Percentiles rank a stretch among this genome's conserved stretches.
Evolutionary conservation across 164 flowering plant species (phyloP).

Genomic region (Magnolia sinica): DNA sequence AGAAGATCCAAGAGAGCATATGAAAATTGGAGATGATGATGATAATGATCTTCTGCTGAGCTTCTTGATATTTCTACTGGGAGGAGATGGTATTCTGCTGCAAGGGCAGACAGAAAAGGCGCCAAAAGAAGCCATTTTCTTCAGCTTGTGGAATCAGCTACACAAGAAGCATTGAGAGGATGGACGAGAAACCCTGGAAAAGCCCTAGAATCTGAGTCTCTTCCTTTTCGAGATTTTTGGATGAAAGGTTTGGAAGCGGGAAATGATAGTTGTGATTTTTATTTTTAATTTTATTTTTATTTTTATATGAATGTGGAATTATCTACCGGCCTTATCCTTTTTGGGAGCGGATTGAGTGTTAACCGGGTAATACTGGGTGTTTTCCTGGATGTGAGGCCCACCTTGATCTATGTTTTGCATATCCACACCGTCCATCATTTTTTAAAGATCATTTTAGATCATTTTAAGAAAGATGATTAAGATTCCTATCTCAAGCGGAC

Average conservation of each 20-base stretch:
- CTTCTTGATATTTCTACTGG: constrained; percentile 26
- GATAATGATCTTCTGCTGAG: neutral
- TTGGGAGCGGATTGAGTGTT: too few relatives aligned
- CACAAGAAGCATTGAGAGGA: neutral
- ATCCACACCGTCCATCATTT: too few relatives aligned
- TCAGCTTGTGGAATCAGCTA: neutral
- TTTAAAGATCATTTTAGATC: too few relatives aligned
- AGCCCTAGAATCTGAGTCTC: too few relatives aligned
- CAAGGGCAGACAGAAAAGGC: constrained; percentile 50
- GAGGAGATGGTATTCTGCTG: constrained; percentile 23
- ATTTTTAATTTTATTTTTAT: neutral
- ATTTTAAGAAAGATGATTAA: too few relatives aligned
- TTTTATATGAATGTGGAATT: neutral
- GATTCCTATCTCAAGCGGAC: too few relatives aligned
- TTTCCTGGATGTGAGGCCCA: too few relatives aligned
- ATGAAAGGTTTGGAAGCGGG: neutral
- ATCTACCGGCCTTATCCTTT: neutral
- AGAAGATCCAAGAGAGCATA: constrained; percentile 29
- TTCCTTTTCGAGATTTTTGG: neutral
- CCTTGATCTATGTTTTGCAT: too few relatives aligned
- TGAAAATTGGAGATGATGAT: neutral
- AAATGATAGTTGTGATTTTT: neutral
- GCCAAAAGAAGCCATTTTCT: constrained; percentile 54
- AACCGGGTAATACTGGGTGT: too few relatives aligned
- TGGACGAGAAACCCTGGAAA: neutral